phyloP scores from a whole-genome alignment of 2,329 filamentous ascomycete species.

The Cladorrhinum sp. region DNA sequence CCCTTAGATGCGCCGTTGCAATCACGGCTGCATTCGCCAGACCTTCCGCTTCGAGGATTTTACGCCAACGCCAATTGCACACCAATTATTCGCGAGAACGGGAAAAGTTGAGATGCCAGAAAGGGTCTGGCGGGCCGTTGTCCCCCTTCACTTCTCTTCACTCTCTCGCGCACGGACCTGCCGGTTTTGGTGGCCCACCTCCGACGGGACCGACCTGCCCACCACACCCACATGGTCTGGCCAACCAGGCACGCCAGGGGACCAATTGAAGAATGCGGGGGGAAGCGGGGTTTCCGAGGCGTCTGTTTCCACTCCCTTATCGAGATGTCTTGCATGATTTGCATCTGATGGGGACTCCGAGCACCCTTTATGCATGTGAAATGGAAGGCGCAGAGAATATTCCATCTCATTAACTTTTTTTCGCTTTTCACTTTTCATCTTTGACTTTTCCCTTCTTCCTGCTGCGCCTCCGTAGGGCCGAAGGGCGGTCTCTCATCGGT shows the following conservation, averaged over 20 bases:
- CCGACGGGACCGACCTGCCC: not conserved
- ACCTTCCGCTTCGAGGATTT: not conserved
- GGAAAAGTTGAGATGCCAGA: slow-evolving; percentile 1
- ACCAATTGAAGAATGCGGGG: not conserved
- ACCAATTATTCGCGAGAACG: slow-evolving; percentile 1
- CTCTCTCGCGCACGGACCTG: not conserved
- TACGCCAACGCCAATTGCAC: not conserved
- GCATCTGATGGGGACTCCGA: not conserved
- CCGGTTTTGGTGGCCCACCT: slow-evolving; percentile 2
- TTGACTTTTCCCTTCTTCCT: not conserved
- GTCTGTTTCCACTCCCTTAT: not conserved
- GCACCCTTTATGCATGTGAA: not conserved
- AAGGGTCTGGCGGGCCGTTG: not conserved
- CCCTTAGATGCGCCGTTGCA: not conserved
- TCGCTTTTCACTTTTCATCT: not conserved
- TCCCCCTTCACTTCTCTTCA: not conserved
- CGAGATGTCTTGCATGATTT: not conserved
- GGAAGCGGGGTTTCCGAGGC: not conserved
- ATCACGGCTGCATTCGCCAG: not conserved
- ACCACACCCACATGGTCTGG: not conserved
- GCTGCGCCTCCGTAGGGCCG: slow-evolving; percentile 2
- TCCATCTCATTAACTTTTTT: not conserved
- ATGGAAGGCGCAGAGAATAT: not conserved
- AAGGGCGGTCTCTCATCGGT: not conserved
- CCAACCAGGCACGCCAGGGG: not conserved